Evolutionary conservation across 129 eudicot species (phyloP).

Genomic region (Helichrysum umbraculigerum): DNA sequence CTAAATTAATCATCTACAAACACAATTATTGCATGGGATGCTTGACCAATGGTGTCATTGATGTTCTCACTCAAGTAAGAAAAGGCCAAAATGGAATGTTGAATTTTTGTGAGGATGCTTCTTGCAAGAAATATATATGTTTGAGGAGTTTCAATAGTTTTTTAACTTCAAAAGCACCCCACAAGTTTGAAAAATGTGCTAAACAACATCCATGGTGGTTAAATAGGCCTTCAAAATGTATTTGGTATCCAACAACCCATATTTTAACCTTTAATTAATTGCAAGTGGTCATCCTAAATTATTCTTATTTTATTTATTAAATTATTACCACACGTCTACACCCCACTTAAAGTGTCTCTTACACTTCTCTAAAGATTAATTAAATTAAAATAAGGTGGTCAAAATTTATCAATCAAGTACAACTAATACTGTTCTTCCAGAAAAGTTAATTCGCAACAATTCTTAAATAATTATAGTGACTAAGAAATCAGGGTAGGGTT

Average conservation of each 20-base stretch:
- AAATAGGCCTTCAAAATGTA: slow-evolving; percentile 30
- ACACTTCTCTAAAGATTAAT: slow-evolving; percentile 18
- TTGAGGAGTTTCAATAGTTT: neutral
- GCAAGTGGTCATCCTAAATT: neutral
- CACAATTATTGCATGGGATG: slow-evolving; percentile 18
- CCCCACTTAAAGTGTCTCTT: neutral
- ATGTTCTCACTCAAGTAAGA: slow-evolving; percentile 28
- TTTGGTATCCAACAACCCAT: slow-evolving; percentile 37
- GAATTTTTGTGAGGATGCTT: slow-evolving; percentile 22
- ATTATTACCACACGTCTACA: neutral
- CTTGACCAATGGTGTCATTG: slow-evolving; percentile 30
- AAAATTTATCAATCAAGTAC: neutral
- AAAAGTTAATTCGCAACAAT: slow-evolving; percentile 8
- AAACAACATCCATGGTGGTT: slow-evolving; percentile 40
- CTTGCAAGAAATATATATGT: slow-evolving; percentile 23
- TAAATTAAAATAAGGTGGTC: neutral
- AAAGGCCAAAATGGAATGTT: slow-evolving; percentile 20
- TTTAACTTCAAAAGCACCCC: slow-evolving; percentile 37
- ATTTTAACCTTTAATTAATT: slow-evolving; percentile 9
- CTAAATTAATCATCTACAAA: neutral
- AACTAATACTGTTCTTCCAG: neutral
- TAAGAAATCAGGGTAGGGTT: no score
- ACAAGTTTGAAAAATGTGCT: slow-evolving; percentile 43
- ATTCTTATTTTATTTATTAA: neutral
- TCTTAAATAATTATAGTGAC: neutral